phyloP scores from a whole-genome alignment of 345 rosid species.

The Acer campestre region DNA sequence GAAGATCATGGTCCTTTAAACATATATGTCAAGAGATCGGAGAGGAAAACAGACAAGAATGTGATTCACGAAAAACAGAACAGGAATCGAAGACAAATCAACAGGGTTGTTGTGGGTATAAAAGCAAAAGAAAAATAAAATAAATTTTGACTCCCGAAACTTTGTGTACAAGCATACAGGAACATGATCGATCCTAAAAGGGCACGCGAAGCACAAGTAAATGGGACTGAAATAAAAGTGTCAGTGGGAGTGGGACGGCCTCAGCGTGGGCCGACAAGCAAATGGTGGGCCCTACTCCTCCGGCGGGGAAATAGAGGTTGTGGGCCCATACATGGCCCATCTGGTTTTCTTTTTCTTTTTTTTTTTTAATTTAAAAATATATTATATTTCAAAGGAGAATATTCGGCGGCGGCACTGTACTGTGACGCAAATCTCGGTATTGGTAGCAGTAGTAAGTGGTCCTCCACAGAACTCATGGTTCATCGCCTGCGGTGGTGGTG shows the following conservation, averaged over 20 bases:
- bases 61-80: too few relatives aligned
- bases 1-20: too few relatives aligned
- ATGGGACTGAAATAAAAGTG: conserved; percentile 27
- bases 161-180: conserved; percentile 8
- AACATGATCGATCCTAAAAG: background rate
- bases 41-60: too few relatives aligned
- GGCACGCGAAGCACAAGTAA: conserved; percentile 40
- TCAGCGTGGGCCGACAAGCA: conserved; percentile 50
- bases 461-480: background rate
- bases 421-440: conserved; percentile 30
- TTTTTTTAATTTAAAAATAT: background rate
- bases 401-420: conserved; percentile 49
- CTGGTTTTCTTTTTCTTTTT: background rate
- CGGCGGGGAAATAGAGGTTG: conserved; percentile 41
- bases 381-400: conserved; percentile 24
- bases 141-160: conserved; percentile 7
- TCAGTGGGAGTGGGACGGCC: conserved; percentile 31
- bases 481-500: background rate
- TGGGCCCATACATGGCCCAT: conserved; percentile 19
- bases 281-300: conserved; percentile 31
- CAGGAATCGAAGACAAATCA: background rate
- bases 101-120: too few relatives aligned
- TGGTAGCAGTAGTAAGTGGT: background rate
- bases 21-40: too few relatives aligned
- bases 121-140: background rate